Conservation (phyloP, 192 early-diverging fungal species). For the Chytriomyces hyalinus region DNA sequence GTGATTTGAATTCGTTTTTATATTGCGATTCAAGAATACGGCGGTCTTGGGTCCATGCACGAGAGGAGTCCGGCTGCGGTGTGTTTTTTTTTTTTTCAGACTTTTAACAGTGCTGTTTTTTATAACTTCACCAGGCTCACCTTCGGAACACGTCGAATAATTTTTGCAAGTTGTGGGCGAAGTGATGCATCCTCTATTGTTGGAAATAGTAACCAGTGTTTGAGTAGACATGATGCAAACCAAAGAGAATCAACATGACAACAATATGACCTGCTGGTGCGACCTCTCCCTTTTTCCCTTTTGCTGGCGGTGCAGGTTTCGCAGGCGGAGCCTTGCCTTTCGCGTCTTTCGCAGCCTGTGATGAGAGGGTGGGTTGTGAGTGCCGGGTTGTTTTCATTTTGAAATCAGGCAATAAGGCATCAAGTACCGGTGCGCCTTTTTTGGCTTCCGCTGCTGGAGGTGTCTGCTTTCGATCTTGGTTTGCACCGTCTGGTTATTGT, state of each 20-base stretch:
- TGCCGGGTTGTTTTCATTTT: constrained; percentile 22
- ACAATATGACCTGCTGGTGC: constrained; percentile 22
- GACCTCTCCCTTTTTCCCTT: constrained; percentile 31
- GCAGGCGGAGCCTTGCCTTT: constrained; percentile 24
- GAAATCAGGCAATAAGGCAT: not conserved
- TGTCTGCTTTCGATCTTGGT: constrained; percentile 17
- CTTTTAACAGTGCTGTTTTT: not conserved
- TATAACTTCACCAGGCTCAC: not conserved
- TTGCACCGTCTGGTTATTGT: constrained; percentile 12
- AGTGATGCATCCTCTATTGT: constrained; percentile 26
- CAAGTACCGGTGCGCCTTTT: constrained; percentile 10
- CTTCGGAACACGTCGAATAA: constrained; percentile 21
- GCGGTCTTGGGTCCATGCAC: constrained; percentile 21
- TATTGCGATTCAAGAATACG: constrained; percentile 27
- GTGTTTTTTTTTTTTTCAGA: not conserved
- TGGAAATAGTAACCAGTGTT: too few species aligned
- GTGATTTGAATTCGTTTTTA: not conserved
- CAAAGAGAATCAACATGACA: not conserved
- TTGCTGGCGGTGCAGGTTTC: constrained; percentile 4
- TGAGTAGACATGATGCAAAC: too few species aligned
- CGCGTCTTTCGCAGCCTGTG: constrained; percentile 37
- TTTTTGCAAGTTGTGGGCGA: constrained; percentile 35
- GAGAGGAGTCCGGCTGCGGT: constrained; percentile 32
- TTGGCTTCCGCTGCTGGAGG: constrained; percentile 23
- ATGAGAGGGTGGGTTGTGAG: not conserved